Conservation (phyloP, 1,284 basidiomycete species). For the Pseudozyma tsukubaensis region DNA sequence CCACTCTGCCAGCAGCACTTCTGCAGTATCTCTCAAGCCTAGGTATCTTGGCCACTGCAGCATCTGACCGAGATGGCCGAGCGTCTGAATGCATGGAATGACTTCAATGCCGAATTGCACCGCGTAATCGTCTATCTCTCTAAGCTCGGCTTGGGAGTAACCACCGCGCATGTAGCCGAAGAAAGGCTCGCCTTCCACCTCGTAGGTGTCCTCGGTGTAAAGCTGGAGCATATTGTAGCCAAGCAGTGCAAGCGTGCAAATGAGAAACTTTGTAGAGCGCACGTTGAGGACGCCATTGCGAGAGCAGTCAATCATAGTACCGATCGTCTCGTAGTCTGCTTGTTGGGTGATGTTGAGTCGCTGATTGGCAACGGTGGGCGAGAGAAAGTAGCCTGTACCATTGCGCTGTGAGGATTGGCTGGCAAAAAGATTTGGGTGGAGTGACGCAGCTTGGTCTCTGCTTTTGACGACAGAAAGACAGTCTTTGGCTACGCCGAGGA, state of each 20-base stretch:
- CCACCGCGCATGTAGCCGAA: slow-evolving; percentile 68
- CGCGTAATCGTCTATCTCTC: slow-evolving; percentile 69
- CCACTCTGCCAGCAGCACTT: slow-evolving; percentile 68
- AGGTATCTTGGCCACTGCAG: slow-evolving; percentile 69
- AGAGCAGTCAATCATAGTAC: slow-evolving; percentile 70
- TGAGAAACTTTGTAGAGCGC: slow-evolving; percentile 59
- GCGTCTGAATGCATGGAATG: slow-evolving; percentile 68
- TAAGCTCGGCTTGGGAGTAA: slow-evolving; percentile 60
- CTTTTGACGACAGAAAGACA: slow-evolving; percentile 11
- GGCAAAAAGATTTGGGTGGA: slow-evolving; percentile 36
- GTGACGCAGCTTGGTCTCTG: not conserved
- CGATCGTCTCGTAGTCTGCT: slow-evolving; percentile 56
- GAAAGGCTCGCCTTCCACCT: slow-evolving; percentile 69
- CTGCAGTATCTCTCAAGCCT: slow-evolving; percentile 67
- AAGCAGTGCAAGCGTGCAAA: slow-evolving; percentile 64
- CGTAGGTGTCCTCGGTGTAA: slow-evolving; percentile 68
- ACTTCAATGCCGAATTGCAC: slow-evolving; percentile 55
- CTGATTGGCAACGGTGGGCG: slow-evolving; percentile 13
- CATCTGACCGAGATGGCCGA: slow-evolving; percentile 70
- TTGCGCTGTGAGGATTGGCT: not conserved
- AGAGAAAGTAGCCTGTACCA: slow-evolving; percentile 15
- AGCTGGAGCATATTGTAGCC: slow-evolving; percentile 68
- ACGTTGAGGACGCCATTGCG: slow-evolving; percentile 69
- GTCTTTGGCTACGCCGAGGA: slow-evolving; percentile 40
- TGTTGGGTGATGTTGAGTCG: slow-evolving; percentile 36